A percentile compares a stretch with the other conserved stretches of the same genome.
phyloP scores from a whole-genome alignment of 208 protist species.

The Plasmodiophora brassicae region DNA sequence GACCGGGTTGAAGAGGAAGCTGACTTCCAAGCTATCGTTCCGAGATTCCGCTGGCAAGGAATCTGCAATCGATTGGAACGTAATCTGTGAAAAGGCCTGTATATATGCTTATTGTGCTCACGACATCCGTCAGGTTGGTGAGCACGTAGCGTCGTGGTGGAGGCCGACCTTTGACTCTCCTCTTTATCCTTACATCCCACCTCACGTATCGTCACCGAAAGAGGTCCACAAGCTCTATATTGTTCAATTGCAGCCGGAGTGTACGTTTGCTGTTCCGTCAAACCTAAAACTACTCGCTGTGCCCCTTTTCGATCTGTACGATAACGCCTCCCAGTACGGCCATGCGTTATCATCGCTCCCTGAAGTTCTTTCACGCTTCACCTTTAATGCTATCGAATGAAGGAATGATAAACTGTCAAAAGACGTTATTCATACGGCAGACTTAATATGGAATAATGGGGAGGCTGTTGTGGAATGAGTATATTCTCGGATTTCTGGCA shows the following conservation, averaged over 20 bases:
- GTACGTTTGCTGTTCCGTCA: constrained; percentile 16
- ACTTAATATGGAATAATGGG: too few relatives aligned
- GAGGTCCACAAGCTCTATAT: not conserved
- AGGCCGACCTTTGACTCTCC: constrained; percentile 6
- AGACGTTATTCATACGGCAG: too few relatives aligned
- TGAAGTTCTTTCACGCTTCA: not conserved
- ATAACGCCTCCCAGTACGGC: not conserved
- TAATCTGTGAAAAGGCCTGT: not conserved
- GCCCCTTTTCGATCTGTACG: constrained; percentile 36
- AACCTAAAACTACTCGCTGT: constrained; percentile 31
- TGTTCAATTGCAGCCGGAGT: not conserved
- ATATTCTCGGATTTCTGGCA: too few relatives aligned
- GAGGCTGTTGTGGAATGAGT: too few relatives aligned
- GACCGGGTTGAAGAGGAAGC: not conserved
- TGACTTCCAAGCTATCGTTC: not conserved
- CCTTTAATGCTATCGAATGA: not conserved
- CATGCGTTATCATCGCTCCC: not conserved
- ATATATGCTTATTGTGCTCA: not conserved
- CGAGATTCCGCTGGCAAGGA: not conserved
- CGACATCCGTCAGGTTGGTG: not conserved
- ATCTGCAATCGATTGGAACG: not conserved
- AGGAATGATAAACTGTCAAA: too few relatives aligned
- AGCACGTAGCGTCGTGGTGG: not conserved
- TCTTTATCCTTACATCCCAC: constrained; percentile 32
- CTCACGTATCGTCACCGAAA: constrained; percentile 28